Evolutionary conservation across 179 eudicot species (phyloP), one percentile per base, ranked within the genome.

Genomic region (Spergularia azorica): DNA sequence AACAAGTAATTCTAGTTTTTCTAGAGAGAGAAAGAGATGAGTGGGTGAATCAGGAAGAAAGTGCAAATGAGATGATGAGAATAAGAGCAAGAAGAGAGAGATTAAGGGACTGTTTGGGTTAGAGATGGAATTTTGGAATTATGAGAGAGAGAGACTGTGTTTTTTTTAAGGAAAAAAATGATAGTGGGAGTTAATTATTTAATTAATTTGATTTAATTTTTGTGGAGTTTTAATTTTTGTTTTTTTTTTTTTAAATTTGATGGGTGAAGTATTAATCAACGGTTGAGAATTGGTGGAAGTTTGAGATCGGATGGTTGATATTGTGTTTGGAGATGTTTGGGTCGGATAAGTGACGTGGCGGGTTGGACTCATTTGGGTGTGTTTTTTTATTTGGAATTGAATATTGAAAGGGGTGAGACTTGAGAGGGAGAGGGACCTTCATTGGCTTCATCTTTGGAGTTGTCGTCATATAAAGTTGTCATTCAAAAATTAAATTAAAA

Each of bases 261-360:
- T 5, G 6, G n/a, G 17, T 15, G 43, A 26, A 26, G 32, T 3
- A 12, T 63, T 63, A 46, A 67, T 48, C 48, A 46, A 67, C 38
- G 71, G 71, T 20, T 67, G 0, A 26, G 32, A 26, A 26, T 26
- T 1, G 9, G 17, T 9, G 46, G 36, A 36, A 8, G 17, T 6
- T 55, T 17, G 71, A 41, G 10, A 67, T 48, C 32, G 32, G 32
- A 26, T 26, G 32, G 32, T 26, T 26, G 32, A 26, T 26, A 26
- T 26, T 26, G 32, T 26, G 32, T 26, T 26, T 26, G 32, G 32
- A 26, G 32, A 26, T 14, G 41, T 15, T 76, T 26, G 26, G 20
- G 21, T 70, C 59, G 67, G 67, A 76, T 76, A 9, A 32, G 36
- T 76, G 79, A 76, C 67, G 52, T 68, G 74, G 79, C 74, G 59